Percentiles rank a stretch among this genome's conserved stretches.
phyloP scores from a whole-genome alignment of 2,329 filamentous ascomycete genomes.

The Fusarium longipes region DNA sequence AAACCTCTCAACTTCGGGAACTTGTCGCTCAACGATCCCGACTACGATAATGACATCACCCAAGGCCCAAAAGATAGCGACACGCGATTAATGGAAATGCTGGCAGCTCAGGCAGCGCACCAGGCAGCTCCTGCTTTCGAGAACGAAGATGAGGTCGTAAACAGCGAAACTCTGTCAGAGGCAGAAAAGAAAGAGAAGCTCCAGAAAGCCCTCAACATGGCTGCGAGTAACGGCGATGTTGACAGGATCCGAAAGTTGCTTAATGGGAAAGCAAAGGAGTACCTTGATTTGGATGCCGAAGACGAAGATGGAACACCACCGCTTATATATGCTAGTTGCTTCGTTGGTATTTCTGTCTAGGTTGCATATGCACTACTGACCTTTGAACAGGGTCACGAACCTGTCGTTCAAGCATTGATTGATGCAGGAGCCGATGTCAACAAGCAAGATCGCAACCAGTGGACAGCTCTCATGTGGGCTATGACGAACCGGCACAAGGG shows the following conservation, averaged over 20 bases:
- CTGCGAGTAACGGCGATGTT: conserved; percentile 94
- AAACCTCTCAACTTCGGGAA: conserved; percentile 86
- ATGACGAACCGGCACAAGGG: conserved; percentile 98
- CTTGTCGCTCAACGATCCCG: conserved; percentile 83
- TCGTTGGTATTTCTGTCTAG: conserved; percentile 68
- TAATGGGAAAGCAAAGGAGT: conserved; percentile 76
- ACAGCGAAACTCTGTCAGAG: conserved; percentile 77
- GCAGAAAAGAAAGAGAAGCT: conserved; percentile 82
- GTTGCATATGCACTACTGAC: conserved; percentile 7
- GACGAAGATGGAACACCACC: conserved; percentile 98
- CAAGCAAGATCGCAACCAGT: conserved; percentile 93
- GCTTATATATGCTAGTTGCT: conserved; percentile 97
- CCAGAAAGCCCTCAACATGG: conserved; percentile 92
- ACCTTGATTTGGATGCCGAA: conserved; percentile 85
- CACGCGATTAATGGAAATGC: conserved; percentile 91
- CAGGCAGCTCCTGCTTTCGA: conserved; percentile 77
- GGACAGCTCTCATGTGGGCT: conserved; percentile 99
- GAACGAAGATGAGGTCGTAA: conserved; percentile 82
- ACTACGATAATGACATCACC: conserved; percentile 71
- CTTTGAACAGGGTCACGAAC: conserved; percentile 78
- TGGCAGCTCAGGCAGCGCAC: conserved; percentile 89
- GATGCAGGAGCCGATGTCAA: conserved; percentile 90
- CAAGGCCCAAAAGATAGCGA: conserved; percentile 79
- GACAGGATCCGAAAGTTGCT: conserved; percentile 82
- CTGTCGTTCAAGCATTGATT: conserved; percentile 85